Conservation (phyloP, 306 rosid species). For the Senna tora region DNA sequence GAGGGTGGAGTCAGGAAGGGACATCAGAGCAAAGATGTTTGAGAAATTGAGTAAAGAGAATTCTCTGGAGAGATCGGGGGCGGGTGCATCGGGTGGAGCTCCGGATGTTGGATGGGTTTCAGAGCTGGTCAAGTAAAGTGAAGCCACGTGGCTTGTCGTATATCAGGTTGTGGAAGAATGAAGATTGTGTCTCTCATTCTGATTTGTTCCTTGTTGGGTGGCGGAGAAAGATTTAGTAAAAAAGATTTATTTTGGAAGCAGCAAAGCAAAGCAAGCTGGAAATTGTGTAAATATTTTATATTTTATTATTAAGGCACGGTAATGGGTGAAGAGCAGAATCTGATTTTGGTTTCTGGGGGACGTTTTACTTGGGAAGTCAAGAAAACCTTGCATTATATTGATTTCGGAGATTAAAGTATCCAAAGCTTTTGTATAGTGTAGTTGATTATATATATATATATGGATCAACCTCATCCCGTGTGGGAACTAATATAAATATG, state of each 20-base stretch:
- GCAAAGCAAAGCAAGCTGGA: slow-evolving; percentile 4
- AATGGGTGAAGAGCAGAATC: slow-evolving; percentile 45
- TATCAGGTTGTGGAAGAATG: too few relatives aligned
- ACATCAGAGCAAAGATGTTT: slow-evolving; percentile 75
- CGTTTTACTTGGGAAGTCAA: slow-evolving; percentile 16
- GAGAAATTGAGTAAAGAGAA: slow-evolving; percentile 83
- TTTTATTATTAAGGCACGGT: slow-evolving; percentile 4
- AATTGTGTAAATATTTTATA: slow-evolving; percentile 53
- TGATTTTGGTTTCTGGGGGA: slow-evolving; percentile 36
- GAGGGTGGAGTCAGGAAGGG: slow-evolving; percentile 91
- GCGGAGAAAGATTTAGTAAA: too few relatives aligned
- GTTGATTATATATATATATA: too few relatives aligned
- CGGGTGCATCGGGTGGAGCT: slow-evolving; percentile 15
- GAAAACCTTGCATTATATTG: slow-evolving; percentile 25
- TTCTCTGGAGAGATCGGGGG: slow-evolving; percentile 51
- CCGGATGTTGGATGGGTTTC: slow-evolving; percentile 90
- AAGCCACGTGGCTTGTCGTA: too few relatives aligned
- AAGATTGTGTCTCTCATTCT: slow-evolving; percentile 1
- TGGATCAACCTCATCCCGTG: too few relatives aligned
- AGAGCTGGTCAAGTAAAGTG: slow-evolving; percentile 58
- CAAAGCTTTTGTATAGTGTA: slow-evolving; percentile 28
- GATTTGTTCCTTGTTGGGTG: too few relatives aligned
- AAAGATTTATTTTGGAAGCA: slow-evolving; percentile 42
- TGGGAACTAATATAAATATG: slow-evolving; percentile 13
- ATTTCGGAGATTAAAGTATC: slow-evolving; percentile 23